Evolutionary conservation across 306 rosid genomes (phyloP), one percentile per base, ranked within the genome.

Genomic region (Ceratonia siliqua): DNA sequence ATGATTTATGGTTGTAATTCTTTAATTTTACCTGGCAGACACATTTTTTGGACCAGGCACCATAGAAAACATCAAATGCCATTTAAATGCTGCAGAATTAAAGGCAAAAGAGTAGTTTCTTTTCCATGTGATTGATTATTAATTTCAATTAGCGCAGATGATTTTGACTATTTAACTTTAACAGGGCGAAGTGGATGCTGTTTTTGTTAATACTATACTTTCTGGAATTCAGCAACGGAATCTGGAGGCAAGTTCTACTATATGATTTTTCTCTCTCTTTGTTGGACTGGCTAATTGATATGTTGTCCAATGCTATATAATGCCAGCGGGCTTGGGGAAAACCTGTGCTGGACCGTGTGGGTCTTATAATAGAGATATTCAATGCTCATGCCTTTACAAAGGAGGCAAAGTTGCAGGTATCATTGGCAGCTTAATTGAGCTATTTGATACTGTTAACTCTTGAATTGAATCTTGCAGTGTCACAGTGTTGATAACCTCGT

Each of bases 331-430:
- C 85, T 46, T 89, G 89, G 96, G 78, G 76, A 1, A 88, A 81
- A 74, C 97, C 97, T 25, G 99, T 94, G 10, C 62, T 94, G 70
- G 99, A 94, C 59, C 97, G 96, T 17, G 86, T 92, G 43, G 93
- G 96, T 24, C 97, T 94, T 77, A 94, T 94, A 70, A 94, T 92
- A 38, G 99, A 92, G 93, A 94, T 94, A 70, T 94, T 94, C 81
- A 91, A 90, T 85, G 96, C 92, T 56, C 99, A 90, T 85, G 96
- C 98, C 54, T 85, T 50, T 74, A 88, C 97, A 13, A 94, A 87
- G 79, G 98, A 94, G 84, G 98, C 88, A 3, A 92, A 86, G 78
- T 79, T 94, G 9, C 98, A 94, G 96, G 99, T 94, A 42, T 61
- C 17, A 33, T 28, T 18, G 63, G 43, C 45, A 39, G 27, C 42